Conservation (phyloP, 768 basidiomycete species). For the Amanita pallidorosea region DNA sequence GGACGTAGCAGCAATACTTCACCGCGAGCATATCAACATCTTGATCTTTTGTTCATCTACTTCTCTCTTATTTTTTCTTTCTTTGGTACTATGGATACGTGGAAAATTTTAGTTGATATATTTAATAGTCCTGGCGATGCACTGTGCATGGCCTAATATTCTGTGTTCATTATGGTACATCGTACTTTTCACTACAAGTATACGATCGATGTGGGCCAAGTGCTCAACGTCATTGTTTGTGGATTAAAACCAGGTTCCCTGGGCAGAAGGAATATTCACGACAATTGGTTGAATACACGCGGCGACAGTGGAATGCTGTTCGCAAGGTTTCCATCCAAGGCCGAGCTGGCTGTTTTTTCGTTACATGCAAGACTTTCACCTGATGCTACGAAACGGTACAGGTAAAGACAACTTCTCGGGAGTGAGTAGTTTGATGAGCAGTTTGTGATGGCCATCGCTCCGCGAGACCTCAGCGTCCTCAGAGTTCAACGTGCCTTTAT, state of each 20-base stretch:
- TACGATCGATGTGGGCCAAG: no score
- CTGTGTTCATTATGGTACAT: not conserved
- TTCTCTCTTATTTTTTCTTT: slow-evolving; percentile 5
- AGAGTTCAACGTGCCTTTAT: slow-evolving; percentile 52
- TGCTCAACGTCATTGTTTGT: no score
- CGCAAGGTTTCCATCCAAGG: slow-evolving; percentile 43
- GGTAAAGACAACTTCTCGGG: slow-evolving; percentile 57
- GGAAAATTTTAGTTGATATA: slow-evolving; percentile 2
- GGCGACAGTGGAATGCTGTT: slow-evolving; percentile 26
- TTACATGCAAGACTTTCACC: slow-evolving; percentile 28
- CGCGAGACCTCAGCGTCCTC: slow-evolving; percentile 20
- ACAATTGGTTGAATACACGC: slow-evolving; percentile 30
- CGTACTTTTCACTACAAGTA: not conserved
- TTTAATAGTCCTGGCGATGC: not conserved
- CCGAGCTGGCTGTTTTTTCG: no score
- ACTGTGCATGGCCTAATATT: not conserved
- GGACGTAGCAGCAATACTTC: slow-evolving; percentile 2
- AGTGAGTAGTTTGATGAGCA: slow-evolving; percentile 29
- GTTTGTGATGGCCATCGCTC: slow-evolving; percentile 41
- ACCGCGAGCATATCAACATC: slow-evolving; percentile 4
- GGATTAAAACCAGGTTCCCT: not conserved
- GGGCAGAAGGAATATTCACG: slow-evolving; percentile 21
- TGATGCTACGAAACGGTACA: slow-evolving; percentile 47
- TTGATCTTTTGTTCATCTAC: slow-evolving; percentile 10
- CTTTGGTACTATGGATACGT: slow-evolving; percentile 6